Evolutionary conservation across 371 early-diverging fungal species (phyloP).

Genomic region (Saksenaea vasiformis): DNA sequence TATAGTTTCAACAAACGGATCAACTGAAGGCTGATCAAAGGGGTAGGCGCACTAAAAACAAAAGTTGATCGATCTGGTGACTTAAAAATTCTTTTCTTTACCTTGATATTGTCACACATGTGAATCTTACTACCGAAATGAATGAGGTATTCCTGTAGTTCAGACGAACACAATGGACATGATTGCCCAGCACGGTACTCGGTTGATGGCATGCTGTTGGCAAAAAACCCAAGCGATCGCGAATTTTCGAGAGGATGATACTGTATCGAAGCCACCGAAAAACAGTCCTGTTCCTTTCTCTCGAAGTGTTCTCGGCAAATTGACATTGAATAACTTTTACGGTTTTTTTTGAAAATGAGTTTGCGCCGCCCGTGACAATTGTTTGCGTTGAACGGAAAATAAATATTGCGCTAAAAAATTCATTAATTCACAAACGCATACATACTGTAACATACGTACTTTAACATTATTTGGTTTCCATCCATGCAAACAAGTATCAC

Average conservation of each 20-base stretch:
- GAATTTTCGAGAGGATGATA: not conserved
- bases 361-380: too few species aligned
- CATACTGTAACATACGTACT: too few species aligned
- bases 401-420: too few species aligned
- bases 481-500: too few species aligned
- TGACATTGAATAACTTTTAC: too few species aligned
- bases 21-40: not conserved
- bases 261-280: constrained; percentile 2
- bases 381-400: too few species aligned
- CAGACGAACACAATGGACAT: not conserved
- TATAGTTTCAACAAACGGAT: not conserved
- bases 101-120: constrained; percentile 2
- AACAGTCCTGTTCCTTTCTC: too few species aligned
- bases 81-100: not conserved
- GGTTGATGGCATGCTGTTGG: not conserved
- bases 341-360: too few species aligned
- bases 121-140: not conserved
- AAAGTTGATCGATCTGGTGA: not conserved
- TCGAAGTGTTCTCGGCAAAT: too few species aligned
- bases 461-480: too few species aligned
- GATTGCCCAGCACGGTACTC: not conserved
- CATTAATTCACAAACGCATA: too few species aligned
- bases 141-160: not conserved
- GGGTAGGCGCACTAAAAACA: not conserved
- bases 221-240: not conserved